A percentile compares a stretch with the other conserved stretches of the same genome.
Evolutionary conservation across 768 basidiomycete species (phyloP).

Genomic region (Mycena amicta): DNA sequence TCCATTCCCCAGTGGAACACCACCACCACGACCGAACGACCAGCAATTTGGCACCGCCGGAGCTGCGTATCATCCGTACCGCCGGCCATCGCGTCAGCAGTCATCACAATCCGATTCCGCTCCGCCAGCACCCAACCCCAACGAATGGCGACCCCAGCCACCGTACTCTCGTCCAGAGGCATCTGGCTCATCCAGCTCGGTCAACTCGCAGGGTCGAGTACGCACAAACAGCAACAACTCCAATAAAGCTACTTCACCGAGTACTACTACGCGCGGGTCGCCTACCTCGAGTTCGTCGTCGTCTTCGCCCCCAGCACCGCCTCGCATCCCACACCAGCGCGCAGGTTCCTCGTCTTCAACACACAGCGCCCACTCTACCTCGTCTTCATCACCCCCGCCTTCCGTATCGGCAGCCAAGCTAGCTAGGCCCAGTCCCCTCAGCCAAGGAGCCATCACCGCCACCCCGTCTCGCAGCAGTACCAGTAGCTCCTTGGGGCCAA

Average conservation of each 20-base stretch:
- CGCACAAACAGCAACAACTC: slow-evolving; percentile 77
- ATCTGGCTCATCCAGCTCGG: slow-evolving; percentile 75
- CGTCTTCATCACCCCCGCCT: slow-evolving; percentile 23
- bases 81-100: slow-evolving; percentile 61
- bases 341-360: slow-evolving; percentile 23
- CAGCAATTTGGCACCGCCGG: slow-evolving; percentile 26
- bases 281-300: slow-evolving; percentile 32
- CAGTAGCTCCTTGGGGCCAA: slow-evolving; percentile 18
- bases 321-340: slow-evolving; percentile 34
- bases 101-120: slow-evolving; percentile 32
- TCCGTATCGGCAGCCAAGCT: slow-evolving; percentile 28
- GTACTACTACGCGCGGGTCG: slow-evolving; percentile 32
- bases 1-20: slow-evolving; percentile 22
- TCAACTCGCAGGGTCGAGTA: slow-evolving; percentile 64
- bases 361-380: slow-evolving; percentile 28
- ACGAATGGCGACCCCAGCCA: slow-evolving; percentile 68
- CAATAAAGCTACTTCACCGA: slow-evolving; percentile 45
- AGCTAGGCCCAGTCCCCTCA: slow-evolving; percentile 33
- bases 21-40: slow-evolving; percentile 29
- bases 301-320: slow-evolving; percentile 31
- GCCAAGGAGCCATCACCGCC: slow-evolving; percentile 29
- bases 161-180: slow-evolving; percentile 83
- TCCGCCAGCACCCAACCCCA: slow-evolving; percentile 27
- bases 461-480: slow-evolving; percentile 13
- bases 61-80: slow-evolving; percentile 71